Conservation (phyloP, 2,329 filamentous ascomycete species). For the Penicillium sp. region DNA sequence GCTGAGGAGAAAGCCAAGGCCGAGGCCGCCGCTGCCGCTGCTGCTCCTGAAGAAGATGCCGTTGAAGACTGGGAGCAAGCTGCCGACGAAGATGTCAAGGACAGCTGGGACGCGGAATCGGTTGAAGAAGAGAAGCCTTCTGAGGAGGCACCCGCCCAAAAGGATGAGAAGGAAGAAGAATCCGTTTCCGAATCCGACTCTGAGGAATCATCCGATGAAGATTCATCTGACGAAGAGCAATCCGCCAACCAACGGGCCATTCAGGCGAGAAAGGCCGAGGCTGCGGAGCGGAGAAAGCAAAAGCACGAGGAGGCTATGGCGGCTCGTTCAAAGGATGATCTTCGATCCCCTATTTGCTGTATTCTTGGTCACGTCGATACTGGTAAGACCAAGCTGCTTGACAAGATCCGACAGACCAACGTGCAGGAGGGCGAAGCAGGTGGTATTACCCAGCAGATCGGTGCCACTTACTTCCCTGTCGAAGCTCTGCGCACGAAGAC, state of each 20-base stretch:
- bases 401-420: constrained; percentile 98
- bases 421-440: constrained; percentile 98
- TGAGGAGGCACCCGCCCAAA: constrained; percentile 31
- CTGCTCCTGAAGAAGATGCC: constrained; percentile 48
- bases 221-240: constrained; percentile 60
- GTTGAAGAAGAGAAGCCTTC: constrained; percentile 56
- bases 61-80: constrained; percentile 83
- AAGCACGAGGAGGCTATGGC: constrained; percentile 89
- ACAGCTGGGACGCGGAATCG: constrained; percentile 78
- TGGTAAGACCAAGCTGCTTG: constrained; percentile 97
- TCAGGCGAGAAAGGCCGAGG: constrained; percentile 79
- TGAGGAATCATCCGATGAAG: constrained; percentile 50
- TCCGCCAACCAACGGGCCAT: constrained; percentile 72
- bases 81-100: constrained; percentile 76
- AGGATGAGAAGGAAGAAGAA: constrained; percentile 26
- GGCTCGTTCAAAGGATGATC: constrained; percentile 86
- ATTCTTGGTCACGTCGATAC: constrained; percentile 99
- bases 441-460: constrained; percentile 99
- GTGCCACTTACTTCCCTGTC: constrained; percentile 97
- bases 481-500: constrained; percentile 93
- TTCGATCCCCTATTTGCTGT: constrained; percentile 98
- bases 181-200: constrained; percentile 34
- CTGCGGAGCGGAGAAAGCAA: constrained; percentile 81
- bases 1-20: constrained; percentile 76
- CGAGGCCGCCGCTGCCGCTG: constrained; percentile 56